phyloP scores from a whole-genome alignment of 345 rosid species.

The Eucalyptus fibrosa region DNA sequence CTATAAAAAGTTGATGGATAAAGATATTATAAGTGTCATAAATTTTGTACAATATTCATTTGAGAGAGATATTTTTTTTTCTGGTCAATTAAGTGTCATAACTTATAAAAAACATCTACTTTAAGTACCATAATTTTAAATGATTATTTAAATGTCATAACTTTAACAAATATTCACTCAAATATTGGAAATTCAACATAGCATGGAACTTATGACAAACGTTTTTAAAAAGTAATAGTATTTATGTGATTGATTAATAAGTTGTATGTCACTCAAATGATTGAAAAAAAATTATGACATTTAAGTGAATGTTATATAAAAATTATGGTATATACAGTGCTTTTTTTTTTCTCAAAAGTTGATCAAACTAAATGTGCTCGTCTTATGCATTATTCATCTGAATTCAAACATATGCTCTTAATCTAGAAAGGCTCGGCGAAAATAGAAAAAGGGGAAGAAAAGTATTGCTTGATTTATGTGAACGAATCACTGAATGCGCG shows the following conservation, averaged over 20 bases:
- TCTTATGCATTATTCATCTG: background rate
- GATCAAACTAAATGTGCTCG: background rate
- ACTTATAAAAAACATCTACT: too few species aligned
- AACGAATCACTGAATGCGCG: background rate
- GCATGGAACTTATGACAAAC: fast-evolving
- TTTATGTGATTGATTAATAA: background rate
- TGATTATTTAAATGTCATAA: background rate
- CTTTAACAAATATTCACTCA: background rate
- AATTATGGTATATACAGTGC: fast-evolving
- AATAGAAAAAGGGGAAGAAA: background rate
- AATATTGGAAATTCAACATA: background rate
- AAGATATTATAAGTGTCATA: background rate
- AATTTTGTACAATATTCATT: too few species aligned
- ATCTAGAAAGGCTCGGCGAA: background rate
- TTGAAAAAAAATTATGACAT: background rate
- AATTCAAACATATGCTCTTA: background rate
- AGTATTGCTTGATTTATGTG: background rate
- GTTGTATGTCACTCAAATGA: fast-evolving
- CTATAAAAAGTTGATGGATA: background rate
- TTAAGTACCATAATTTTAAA: background rate
- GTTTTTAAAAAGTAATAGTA: too few species aligned
- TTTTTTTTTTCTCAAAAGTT: background rate
- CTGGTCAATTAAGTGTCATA: fast-evolving
- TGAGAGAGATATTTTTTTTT: background rate
- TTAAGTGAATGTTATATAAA: background rate